These are phyloP conservation scores for Linnemannia exigua DNA, from an alignment of 192 early-diverging fungal species.

Conservation along the genomic window DNA sequence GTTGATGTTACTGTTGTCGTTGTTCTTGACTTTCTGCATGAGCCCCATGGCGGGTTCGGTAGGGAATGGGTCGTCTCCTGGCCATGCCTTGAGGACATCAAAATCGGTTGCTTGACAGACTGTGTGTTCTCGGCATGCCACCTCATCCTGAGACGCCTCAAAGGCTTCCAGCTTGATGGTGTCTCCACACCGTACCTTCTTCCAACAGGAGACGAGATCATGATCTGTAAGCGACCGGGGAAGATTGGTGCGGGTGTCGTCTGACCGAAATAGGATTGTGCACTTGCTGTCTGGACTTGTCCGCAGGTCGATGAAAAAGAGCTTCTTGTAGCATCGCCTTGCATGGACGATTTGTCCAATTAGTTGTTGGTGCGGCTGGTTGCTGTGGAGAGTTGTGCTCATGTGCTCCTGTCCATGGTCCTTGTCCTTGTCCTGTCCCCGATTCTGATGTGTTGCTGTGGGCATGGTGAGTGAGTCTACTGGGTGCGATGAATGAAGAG, in stretches of 20 bases:
- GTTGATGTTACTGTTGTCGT: not conserved
- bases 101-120: constrained; percentile 47
- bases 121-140: constrained; percentile 19
- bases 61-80: constrained; percentile 30
- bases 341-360: constrained; percentile 51
- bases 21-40: not conserved
- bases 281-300: constrained; percentile 22
- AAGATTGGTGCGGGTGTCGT: constrained; percentile 46
- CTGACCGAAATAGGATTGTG: constrained; percentile 61
- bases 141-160: constrained; percentile 32
- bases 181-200: constrained; percentile 36
- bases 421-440: not conserved
- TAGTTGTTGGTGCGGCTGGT: not conserved
- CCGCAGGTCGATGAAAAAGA: constrained; percentile 56
- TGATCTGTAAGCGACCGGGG: constrained; percentile 16
- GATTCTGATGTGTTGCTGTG: not conserved
- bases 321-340: constrained; percentile 42
- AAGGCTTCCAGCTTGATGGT: constrained; percentile 19
- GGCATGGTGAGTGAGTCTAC: not conserved
- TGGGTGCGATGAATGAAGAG: not conserved
- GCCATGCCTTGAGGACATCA: constrained; percentile 38
- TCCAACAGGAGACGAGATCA: constrained; percentile 26
- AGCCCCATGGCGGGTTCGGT: constrained; percentile 45
- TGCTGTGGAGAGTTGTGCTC: not conserved
- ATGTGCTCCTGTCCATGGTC: not conserved